Conservation (phyloP, 2,329 filamentous ascomycete species). For the Aspergillus sp. region DNA sequence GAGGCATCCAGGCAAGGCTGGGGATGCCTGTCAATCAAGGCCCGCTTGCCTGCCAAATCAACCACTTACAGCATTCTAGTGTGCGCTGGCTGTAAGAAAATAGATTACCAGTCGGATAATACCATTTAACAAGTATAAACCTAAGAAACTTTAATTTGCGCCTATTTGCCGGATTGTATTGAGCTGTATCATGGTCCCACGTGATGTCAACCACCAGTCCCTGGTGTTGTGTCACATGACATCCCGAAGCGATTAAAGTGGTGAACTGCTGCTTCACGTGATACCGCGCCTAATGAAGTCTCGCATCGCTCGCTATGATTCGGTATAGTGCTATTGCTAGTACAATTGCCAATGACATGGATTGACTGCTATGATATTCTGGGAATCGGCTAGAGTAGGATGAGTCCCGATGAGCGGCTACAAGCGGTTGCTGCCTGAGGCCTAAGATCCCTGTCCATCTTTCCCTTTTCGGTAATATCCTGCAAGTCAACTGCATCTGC, state of each 20-base stretch:
- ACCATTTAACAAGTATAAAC: neutral
- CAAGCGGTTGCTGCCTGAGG: too few species aligned
- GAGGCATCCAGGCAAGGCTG: constrained; percentile 2
- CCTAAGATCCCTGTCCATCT: too few species aligned
- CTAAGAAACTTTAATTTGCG: neutral
- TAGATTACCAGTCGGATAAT: too few species aligned
- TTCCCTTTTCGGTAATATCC: too few species aligned
- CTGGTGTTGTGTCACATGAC: neutral
- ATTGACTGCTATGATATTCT: too few species aligned
- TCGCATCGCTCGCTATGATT: neutral
- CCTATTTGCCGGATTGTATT: neutral
- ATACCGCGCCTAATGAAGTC: constrained; percentile 13
- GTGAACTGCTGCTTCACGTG: constrained; percentile 14
- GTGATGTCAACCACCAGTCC: neutral
- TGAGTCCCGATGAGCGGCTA: too few species aligned
- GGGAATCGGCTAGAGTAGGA: too few species aligned
- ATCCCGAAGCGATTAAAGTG: neutral
- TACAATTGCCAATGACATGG: neutral
- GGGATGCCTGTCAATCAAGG: neutral
- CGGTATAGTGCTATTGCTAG: neutral
- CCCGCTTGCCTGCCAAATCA: neutral
- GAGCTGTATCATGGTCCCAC: neutral
- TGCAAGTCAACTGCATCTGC: too few species aligned
- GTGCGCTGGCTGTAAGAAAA: neutral
- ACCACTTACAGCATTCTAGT: neutral